phyloP scores from a whole-genome alignment of 192 early-diverging fungal genomes.

The Linnemannia zychae region DNA sequence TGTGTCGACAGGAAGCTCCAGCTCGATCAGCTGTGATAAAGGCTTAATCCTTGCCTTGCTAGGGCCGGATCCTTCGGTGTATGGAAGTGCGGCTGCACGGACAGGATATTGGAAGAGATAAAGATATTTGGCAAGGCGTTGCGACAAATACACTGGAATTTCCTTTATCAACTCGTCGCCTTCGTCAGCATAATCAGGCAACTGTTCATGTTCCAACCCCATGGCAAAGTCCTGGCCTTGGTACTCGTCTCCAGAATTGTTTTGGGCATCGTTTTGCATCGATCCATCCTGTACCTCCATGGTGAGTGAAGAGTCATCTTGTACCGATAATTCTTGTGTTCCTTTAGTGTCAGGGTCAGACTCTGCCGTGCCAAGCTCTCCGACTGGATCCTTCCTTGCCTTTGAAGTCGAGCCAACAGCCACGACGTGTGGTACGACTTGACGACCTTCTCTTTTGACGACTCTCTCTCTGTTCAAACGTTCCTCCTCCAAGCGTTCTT shows the following conservation, averaged over 20 bases:
- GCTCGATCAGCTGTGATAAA: conserved; percentile 83
- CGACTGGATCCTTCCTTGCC: conserved; percentile 1
- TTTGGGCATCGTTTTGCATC: neutral
- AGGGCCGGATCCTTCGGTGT: conserved; percentile 61
- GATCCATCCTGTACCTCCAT: neutral
- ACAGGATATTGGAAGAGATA: conserved; percentile 91
- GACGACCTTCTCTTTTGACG: conserved; percentile 1
- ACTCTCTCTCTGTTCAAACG: conserved; percentile 25
- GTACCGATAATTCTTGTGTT: conserved; percentile 11
- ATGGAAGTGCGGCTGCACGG: conserved; percentile 60
- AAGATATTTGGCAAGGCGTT: conserved; percentile 75
- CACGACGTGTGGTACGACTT: conserved; percentile 8
- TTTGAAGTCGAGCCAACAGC: neutral
- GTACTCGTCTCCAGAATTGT: conserved; percentile 3
- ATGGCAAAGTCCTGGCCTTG: conserved; percentile 15
- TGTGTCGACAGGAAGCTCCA: conserved; percentile 88
- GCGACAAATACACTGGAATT: conserved; percentile 85
- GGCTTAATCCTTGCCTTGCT: conserved; percentile 85
- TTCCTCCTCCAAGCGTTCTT: conserved; percentile 51
- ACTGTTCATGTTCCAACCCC: conserved; percentile 18
- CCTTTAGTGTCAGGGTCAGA: neutral
- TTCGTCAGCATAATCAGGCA: conserved; percentile 56
- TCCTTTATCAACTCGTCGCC: conserved; percentile 80
- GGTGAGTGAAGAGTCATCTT: conserved; percentile 5
- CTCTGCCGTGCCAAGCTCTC: neutral